Evolutionary conservation across 2,329 filamentous ascomycete species (phyloP).

Genomic region (Penicillium sp.): DNA sequence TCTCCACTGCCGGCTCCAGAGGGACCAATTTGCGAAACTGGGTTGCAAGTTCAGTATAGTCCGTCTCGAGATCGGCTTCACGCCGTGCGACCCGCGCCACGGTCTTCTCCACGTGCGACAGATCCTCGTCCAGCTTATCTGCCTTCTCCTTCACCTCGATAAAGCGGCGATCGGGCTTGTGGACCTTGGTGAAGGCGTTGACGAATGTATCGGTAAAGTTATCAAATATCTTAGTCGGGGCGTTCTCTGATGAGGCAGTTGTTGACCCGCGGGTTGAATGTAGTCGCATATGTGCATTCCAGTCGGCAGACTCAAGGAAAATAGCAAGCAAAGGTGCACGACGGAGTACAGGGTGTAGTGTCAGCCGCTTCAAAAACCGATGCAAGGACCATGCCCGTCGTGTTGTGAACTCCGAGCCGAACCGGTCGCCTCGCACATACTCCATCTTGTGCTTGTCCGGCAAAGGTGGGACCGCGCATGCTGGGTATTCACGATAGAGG

Average conservation of each 20-base stretch:
- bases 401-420: slow-evolving; percentile 87
- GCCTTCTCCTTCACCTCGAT: slow-evolving; percentile 90
- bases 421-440: slow-evolving; percentile 94
- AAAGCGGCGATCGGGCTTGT: slow-evolving; percentile 93
- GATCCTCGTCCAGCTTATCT: slow-evolving; percentile 91
- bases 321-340: slow-evolving; percentile 78
- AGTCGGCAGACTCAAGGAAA: slow-evolving; percentile 90
- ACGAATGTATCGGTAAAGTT: slow-evolving; percentile 95
- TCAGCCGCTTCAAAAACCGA: slow-evolving; percentile 82
- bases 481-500: slow-evolving; percentile 81
- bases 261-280: slow-evolving; percentile 66
- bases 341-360: slow-evolving; percentile 85
- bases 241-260: slow-evolving; percentile 42
- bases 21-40: slow-evolving; percentile 93
- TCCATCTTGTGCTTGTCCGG: slow-evolving; percentile 99
- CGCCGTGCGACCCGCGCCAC: slow-evolving; percentile 84
- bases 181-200: slow-evolving; percentile 94
- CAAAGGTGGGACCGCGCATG: slow-evolving; percentile 87
- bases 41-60: slow-evolving; percentile 85
- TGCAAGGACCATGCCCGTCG: slow-evolving; percentile 87
- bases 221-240: slow-evolving; percentile 74
- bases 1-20: slow-evolving; percentile 83
- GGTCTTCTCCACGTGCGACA: slow-evolving; percentile 93
- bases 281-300: slow-evolving; percentile 92
- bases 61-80: slow-evolving; percentile 81